phyloP scores from a whole-genome alignment of 140 eudicot species.

The Stevia rebaudiana region DNA sequence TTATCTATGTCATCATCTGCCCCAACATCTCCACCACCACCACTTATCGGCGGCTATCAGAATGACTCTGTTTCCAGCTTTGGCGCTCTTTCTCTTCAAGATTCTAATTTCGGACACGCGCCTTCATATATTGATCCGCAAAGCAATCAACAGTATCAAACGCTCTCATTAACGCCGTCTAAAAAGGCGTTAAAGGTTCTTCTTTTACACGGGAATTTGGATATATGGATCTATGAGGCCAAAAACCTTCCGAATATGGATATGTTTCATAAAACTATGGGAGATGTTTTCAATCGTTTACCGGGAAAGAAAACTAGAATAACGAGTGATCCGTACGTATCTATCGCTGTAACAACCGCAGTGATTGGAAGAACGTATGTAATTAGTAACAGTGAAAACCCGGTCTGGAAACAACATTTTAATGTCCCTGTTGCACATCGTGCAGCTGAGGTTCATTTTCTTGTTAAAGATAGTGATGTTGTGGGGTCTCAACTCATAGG shows the following conservation, averaged over 20 bases:
- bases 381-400: slow-evolving; percentile 74
- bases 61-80: slow-evolving; percentile 18
- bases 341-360: slow-evolving; percentile 54
- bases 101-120: not conserved
- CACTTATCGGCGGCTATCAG: slow-evolving; percentile 19
- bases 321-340: slow-evolving; percentile 83
- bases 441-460: slow-evolving; percentile 77
- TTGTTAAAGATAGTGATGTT: slow-evolving; percentile 86
- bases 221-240: slow-evolving; percentile 84
- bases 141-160: slow-evolving; percentile 32
- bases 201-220: slow-evolving; percentile 84
- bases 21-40: slow-evolving; percentile 36
- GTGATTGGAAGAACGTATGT: slow-evolving; percentile 90
- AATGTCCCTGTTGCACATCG: slow-evolving; percentile 84
- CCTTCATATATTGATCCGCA: slow-evolving; percentile 33
- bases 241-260: slow-evolving; percentile 98
- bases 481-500: slow-evolving; percentile 96
- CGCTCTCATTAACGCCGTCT: slow-evolving; percentile 34
- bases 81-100: slow-evolving; percentile 30
- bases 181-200: slow-evolving; percentile 65
- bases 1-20: slow-evolving; percentile 33
- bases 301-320: slow-evolving; percentile 38
- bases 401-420: slow-evolving; percentile 90
- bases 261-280: slow-evolving; percentile 89
- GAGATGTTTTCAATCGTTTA: slow-evolving; percentile 58